Evolutionary conservation across 257 asterid species (phyloP).

Genomic region (Lithospermum erythrorhizon): DNA sequence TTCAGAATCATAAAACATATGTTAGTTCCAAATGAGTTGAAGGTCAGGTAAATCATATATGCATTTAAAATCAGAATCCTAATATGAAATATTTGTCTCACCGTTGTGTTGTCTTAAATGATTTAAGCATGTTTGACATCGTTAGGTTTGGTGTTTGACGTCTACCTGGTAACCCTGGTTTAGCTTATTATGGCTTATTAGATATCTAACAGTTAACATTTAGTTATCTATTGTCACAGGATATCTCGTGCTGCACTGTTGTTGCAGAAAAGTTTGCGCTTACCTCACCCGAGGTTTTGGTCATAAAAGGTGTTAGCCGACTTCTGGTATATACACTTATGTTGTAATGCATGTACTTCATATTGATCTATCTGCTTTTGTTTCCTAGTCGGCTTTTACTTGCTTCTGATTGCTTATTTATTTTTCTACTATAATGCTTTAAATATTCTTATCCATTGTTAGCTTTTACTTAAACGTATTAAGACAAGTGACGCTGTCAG

Average conservation of each 20-base stretch:
- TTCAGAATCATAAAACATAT: too few species aligned
- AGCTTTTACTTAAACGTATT: too few species aligned
- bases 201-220: not conserved
- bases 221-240: conserved; percentile 31
- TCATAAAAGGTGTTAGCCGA: conserved; percentile 68
- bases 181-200: not conserved
- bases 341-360: not conserved
- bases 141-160: not conserved
- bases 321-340: conserved; percentile 42
- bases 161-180: not conserved
- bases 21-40: not conserved
- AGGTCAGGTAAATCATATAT: not conserved
- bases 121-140: not conserved
- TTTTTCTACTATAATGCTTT: too few species aligned
- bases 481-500: too few species aligned
- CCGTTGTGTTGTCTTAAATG: not conserved
- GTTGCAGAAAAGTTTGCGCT: conserved; percentile 53
- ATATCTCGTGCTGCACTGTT: conserved; percentile 59
- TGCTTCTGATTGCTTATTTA: too few species aligned
- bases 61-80: not conserved
- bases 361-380: too few species aligned
- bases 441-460: too few species aligned
- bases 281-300: conserved; percentile 57
- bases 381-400: too few species aligned
- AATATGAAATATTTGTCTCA: not conserved